Base-by-base conservation (phyloP, 148 eudicot species). In the Cornus florida region DNA sequence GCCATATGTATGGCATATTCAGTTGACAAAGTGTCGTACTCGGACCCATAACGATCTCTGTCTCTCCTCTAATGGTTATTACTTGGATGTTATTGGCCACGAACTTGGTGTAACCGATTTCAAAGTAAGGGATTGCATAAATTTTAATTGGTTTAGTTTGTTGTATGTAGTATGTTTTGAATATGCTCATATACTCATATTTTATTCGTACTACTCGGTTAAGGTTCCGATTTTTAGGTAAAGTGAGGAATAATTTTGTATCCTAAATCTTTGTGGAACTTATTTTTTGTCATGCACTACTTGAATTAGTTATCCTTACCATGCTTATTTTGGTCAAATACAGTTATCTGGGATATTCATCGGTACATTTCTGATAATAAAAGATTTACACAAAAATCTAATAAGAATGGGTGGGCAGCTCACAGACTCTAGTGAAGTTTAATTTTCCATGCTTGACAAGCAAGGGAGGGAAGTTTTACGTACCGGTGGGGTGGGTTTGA, bases 1-100 rank as follows among this genome's bases (percentile, higher is more conserved):
- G 93, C 87, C 28, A 76, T 90, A 75, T 85, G 78, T 56, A 84
- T 97, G 82, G 98, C 98, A 46, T 85, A 60, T 83, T 89, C 88
- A 43, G 73, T 78, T 79, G 89, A 85, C 74, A 84, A 78, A 82
- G 80, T 75, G 91, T 89, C 64, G 86, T 71, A 77, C 78, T 91
- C 67, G 28, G 0, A 28, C 28, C 28, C 28, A 28, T 92, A 77
- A 81, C 78, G 0, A 0, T 67, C 82, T 94, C 73, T 79, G 88
- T 75, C 71, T 89, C 76, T 73, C 78, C 74, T 75, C 81, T 23
- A 86, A 80, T 69, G 85, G 79, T 77, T 97, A 92, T 89, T 97
- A 92, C 85, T 77, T 94, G 70, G 99, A 97, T 82, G 82, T 82
- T 84, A 89, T 97, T 84, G 95, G 94, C 20, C 79, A 77, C 79